Percentiles rank a stretch among this genome's conserved stretches.
These are phyloP conservation scores for Suhomyces anneliseae DNA, from an alignment of 1,139 yeast genomes.

Conservation along the genomic window DNA sequence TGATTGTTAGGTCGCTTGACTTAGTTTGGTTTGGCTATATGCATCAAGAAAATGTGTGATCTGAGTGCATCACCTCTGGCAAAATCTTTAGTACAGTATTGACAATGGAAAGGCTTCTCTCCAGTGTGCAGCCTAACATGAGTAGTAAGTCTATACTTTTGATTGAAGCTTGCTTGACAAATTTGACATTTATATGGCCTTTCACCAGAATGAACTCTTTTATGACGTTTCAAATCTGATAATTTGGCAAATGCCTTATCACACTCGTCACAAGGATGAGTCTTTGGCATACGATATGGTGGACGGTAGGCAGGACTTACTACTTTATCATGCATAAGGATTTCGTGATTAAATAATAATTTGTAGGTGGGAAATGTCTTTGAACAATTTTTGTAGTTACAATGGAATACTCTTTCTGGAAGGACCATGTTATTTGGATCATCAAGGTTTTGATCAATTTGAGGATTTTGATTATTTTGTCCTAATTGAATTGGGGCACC, in stretches of 20 bases:
- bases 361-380: constrained; percentile 14
- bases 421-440: constrained; percentile 1
- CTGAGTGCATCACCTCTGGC: constrained; percentile 32
- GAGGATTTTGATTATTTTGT: too few species aligned
- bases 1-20: background rate
- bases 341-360: constrained; percentile 12
- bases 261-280: constrained; percentile 23
- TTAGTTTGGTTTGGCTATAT: background rate
- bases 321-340: constrained; percentile 8
- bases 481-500: too few species aligned
- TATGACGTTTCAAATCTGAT: constrained; percentile 26
- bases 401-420: constrained; percentile 16
- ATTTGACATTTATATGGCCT: constrained; percentile 24
- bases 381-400: constrained; percentile 13
- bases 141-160: constrained; percentile 28
- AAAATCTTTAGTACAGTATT: constrained; percentile 25
- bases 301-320: background rate
- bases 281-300: constrained; percentile 7
- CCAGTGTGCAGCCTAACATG: constrained; percentile 29
- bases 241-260: constrained; percentile 21
- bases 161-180: constrained; percentile 26
- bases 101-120: constrained; percentile 28
- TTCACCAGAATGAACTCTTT: constrained; percentile 28
- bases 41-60: constrained; percentile 23
- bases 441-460: too few species aligned